phyloP scores from a whole-genome alignment of 352 stramenopile species.

The Phytophthora melonis region DNA sequence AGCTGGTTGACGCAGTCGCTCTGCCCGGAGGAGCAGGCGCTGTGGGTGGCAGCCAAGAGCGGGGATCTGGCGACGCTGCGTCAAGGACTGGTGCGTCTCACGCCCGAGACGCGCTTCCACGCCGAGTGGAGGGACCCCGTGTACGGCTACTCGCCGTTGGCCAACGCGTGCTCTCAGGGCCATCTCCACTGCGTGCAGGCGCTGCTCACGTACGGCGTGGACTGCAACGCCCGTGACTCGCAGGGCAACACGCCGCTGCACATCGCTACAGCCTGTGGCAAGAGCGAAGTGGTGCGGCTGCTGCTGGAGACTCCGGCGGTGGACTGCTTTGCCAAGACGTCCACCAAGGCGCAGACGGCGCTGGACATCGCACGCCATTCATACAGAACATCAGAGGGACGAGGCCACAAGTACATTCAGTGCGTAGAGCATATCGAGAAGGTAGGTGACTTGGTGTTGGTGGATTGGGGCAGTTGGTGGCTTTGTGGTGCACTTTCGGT shows the following conservation, averaged over 20 bases:
- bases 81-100: slow-evolving; percentile 58
- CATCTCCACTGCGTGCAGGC: slow-evolving; percentile 69
- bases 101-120: slow-evolving; percentile 67
- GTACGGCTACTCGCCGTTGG: slow-evolving; percentile 72
- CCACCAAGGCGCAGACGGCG: slow-evolving; percentile 63
- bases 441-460: slow-evolving; percentile 35
- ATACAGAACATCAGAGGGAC: slow-evolving; percentile 50
- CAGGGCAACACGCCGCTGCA: slow-evolving; percentile 77
- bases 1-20: slow-evolving; percentile 80
- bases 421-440: slow-evolving; percentile 87
- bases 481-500: not conserved
- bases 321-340: slow-evolving; percentile 65
- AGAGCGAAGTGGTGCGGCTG: slow-evolving; percentile 74
- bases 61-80: slow-evolving; percentile 66
- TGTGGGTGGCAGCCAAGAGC: slow-evolving; percentile 82
- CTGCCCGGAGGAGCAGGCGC: slow-evolving; percentile 75
- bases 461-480: not conserved
- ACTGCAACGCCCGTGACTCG: slow-evolving; percentile 66
- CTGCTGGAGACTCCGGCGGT: slow-evolving; percentile 63
- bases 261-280: slow-evolving; percentile 62
- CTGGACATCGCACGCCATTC: slow-evolving; percentile 77
- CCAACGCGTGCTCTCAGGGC: slow-evolving; percentile 66
- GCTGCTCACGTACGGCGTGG: slow-evolving; percentile 62
- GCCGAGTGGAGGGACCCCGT: slow-evolving; percentile 77
- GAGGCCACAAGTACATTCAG: slow-evolving; percentile 56